Evolutionary conservation across 2,329 filamentous ascomycete genomes (phyloP).

Genomic region (Coniochaeta sp.): DNA sequence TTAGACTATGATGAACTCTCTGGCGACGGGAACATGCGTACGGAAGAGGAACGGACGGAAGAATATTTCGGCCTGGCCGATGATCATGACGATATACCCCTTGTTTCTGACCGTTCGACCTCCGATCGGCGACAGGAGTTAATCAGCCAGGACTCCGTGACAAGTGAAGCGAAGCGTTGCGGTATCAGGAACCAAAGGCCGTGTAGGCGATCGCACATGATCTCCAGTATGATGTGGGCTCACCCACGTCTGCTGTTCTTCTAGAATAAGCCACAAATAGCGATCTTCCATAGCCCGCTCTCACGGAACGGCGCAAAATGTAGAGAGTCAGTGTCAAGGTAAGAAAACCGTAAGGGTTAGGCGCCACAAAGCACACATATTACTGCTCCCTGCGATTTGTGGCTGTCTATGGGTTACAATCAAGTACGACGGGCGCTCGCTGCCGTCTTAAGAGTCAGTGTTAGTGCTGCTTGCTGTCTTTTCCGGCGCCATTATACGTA

Average conservation of each 20-base stretch:
- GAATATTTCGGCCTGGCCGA: neutral
- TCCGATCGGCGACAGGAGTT: too few species aligned
- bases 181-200: neutral
- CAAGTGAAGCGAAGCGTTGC: too few species aligned
- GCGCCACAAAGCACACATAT: too few species aligned
- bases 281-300: neutral
- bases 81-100: neutral
- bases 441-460: too few species aligned
- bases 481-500: too few species aligned
- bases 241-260: neutral
- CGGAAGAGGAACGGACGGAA: neutral
- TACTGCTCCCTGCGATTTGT: too few species aligned
- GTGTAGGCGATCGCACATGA: neutral
- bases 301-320: neutral
- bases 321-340: neutral
- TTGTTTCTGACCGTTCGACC: neutral
- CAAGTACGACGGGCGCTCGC: too few species aligned
- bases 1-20: neutral
- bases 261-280: neutral
- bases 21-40: neutral
- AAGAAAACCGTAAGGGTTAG: neutral
- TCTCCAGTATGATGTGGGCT: neutral
- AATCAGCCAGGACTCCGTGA: too few species aligned
- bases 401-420: too few species aligned
- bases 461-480: too few species aligned